phyloP scores from a whole-genome alignment of 2,329 filamentous ascomycete species.

The Capronia coronata region DNA sequence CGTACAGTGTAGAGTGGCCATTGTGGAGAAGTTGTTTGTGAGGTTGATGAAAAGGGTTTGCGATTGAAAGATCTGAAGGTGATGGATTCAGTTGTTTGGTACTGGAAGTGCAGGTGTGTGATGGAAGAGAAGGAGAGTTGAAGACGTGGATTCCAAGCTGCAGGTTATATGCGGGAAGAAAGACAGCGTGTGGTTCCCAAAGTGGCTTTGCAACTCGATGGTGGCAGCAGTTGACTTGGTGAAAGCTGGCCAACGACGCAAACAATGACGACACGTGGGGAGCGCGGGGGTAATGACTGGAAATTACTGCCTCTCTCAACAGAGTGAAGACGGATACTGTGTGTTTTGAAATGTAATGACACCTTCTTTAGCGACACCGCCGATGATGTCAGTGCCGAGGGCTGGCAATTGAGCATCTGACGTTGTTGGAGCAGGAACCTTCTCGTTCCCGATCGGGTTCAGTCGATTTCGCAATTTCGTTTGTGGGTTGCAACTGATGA shows the following conservation, averaged over 20 bases:
- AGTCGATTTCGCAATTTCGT: not conserved
- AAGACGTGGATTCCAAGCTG: not conserved
- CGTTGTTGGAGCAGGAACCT: conserved; percentile 4
- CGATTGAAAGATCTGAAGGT: not conserved
- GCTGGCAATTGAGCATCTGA: conserved; percentile 9
- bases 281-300: not conserved
- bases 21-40: conserved; percentile 34
- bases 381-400: conserved; percentile 21
- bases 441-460: not conserved
- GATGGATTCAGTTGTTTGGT: not conserved
- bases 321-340: too few species aligned
- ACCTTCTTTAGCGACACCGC: not conserved
- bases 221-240: conserved; percentile 8
- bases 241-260: conserved; percentile 7
- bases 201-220: not conserved
- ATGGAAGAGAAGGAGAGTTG: conserved; percentile 12
- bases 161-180: conserved; percentile 14
- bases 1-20: conserved; percentile 57
- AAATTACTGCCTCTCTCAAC: too few species aligned
- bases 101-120: conserved; percentile 1
- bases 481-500: not conserved
- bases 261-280: conserved; percentile 24
- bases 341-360: conserved; percentile 16
- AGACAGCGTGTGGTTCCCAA: not conserved
- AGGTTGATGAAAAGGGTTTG: not conserved